Conservation (phyloP, 2,329 filamentous ascomycete species). For the Microcyclosporella mali region DNA sequence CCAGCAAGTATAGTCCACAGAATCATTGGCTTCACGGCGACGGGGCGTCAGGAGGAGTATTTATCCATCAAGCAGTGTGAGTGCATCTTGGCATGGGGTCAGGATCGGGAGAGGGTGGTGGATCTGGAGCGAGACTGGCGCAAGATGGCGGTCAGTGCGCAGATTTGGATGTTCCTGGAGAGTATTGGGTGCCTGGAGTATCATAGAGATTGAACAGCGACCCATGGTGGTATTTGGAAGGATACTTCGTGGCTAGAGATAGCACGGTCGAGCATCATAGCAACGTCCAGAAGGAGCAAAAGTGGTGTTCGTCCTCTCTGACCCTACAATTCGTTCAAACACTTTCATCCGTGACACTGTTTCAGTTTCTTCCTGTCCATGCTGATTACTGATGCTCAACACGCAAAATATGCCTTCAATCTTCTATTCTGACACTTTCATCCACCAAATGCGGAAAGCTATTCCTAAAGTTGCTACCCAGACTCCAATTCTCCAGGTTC, state of each 20-base stretch:
- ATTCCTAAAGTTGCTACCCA: constrained; percentile 51
- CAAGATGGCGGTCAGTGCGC: constrained; percentile 32
- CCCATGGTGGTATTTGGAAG: background rate
- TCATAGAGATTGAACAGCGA: constrained; percentile 14
- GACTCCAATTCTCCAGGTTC: constrained; percentile 71
- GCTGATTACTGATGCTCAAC: too few species aligned
- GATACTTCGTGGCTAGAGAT: too few species aligned
- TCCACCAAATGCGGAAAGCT: constrained; percentile 29
- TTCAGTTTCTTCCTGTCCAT: too few species aligned
- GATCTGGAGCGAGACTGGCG: constrained; percentile 28
- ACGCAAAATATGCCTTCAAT: constrained; percentile 13
- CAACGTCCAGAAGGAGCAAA: too few species aligned
- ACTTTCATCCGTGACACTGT: too few species aligned
- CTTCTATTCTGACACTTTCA: constrained; percentile 23
- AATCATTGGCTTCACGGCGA: constrained; percentile 26
- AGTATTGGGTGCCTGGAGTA: constrained; percentile 35
- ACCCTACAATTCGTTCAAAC: too few species aligned
- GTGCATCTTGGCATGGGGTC: constrained; percentile 32
- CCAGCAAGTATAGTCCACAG: constrained; percentile 28
- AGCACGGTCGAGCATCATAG: too few species aligned
- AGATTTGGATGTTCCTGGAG: constrained; percentile 37
- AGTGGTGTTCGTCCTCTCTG: too few species aligned
- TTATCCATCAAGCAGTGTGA: constrained; percentile 31
- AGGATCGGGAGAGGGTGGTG: constrained; percentile 17
- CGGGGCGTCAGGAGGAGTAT: constrained; percentile 18